Evolutionary conservation across 176 grass and related monocot species (phyloP).

Genomic region (Eragrostis nindensis): DNA sequence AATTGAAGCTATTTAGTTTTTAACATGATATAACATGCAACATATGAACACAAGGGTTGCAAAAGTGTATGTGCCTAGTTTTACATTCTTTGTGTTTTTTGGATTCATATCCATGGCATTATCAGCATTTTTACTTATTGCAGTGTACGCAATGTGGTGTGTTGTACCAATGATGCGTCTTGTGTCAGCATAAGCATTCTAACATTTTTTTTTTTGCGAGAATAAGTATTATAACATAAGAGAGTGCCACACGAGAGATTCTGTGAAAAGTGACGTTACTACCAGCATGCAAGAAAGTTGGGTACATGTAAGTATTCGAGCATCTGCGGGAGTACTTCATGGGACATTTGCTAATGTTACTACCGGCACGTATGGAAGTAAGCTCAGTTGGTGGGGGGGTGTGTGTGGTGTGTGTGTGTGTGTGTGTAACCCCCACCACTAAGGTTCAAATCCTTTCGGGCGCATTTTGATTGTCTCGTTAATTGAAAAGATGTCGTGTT

Average conservation of each 20-base stretch:
- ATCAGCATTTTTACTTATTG: neutral
- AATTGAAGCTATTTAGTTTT: neutral
- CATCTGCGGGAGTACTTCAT: neutral
- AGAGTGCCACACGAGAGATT: neutral
- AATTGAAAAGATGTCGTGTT: neutral
- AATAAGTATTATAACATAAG: too few species aligned
- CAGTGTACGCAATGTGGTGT: neutral
- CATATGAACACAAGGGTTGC: neutral
- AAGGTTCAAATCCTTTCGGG: neutral
- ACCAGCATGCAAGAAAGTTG: neutral
- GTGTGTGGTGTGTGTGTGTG: too few species aligned
- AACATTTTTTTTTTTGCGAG: neutral
- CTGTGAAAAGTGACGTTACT: neutral
- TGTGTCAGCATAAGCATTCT: neutral
- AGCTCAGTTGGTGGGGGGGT: neutral
- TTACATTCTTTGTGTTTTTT: neutral
- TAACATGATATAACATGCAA: neutral
- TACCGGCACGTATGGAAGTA: neutral
- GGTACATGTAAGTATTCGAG: neutral
- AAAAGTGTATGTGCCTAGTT: neutral
- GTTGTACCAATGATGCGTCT: neutral
- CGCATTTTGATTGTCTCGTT: neutral
- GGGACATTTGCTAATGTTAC: neutral
- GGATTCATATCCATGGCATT: neutral
- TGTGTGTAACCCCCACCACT: neutral